Conservation (phyloP, 2,329 filamentous ascomycete species). For the Hypoxylon sp. region DNA sequence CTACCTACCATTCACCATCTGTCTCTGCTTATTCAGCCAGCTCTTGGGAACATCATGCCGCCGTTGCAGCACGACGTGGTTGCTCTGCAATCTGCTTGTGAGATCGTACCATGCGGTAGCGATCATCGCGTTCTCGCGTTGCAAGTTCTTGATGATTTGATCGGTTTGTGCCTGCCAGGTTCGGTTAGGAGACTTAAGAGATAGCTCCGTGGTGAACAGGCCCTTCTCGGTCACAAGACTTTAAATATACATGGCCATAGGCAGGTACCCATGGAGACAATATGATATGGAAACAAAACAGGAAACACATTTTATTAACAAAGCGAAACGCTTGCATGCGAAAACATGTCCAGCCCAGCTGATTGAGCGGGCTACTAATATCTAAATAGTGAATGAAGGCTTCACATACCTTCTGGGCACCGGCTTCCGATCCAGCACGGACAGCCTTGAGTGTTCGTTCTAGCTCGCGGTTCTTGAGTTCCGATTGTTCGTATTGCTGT, state of each 20-base stretch:
- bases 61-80: slow-evolving; percentile 83
- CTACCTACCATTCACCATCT: slow-evolving; percentile 72
- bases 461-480: slow-evolving; percentile 70
- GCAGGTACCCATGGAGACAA: background rate
- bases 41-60: slow-evolving; percentile 82
- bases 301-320: slow-evolving; percentile 28
- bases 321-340: background rate
- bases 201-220: background rate
- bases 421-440: slow-evolving; percentile 64
- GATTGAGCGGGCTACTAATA: slow-evolving; percentile 18
- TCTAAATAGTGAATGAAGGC: slow-evolving; percentile 23
- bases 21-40: slow-evolving; percentile 87
- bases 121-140: slow-evolving; percentile 84
- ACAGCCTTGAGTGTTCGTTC: slow-evolving; percentile 69
- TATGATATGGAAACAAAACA: slow-evolving; percentile 12
- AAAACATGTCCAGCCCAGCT: slow-evolving; percentile 2
- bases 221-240: slow-evolving; percentile 12
- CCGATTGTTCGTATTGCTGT: slow-evolving; percentile 72
- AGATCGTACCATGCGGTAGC: slow-evolving; percentile 90
- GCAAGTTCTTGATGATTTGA: slow-evolving; percentile 75
- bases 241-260: slow-evolving; percentile 19
- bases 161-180: slow-evolving; percentile 64
- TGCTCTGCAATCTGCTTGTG: slow-evolving; percentile 82
- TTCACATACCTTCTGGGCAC: slow-evolving; percentile 67
- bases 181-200: slow-evolving; percentile 25